phyloP scores from a whole-genome alignment of 352 stramenopile species.

The Globisporangium parvum region DNA sequence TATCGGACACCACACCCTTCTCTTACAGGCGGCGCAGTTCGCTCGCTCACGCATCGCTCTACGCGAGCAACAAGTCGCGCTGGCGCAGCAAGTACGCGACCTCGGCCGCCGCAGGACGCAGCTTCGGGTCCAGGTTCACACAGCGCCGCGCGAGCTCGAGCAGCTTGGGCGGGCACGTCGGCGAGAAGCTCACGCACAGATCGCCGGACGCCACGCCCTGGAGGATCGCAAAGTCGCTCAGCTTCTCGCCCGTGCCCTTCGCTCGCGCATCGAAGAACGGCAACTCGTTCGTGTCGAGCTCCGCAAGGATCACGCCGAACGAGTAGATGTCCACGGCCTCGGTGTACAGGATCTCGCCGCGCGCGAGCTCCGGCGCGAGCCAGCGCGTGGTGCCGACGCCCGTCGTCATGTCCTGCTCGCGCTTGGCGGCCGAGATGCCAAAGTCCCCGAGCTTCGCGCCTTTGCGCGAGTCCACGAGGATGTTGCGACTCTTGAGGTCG shows the following conservation, averaged over 20 bases:
- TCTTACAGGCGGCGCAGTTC: too few species aligned
- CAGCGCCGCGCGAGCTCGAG: slow-evolving; percentile 42
- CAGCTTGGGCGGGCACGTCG: slow-evolving; percentile 38
- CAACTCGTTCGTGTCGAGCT: slow-evolving; percentile 49
- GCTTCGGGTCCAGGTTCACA: slow-evolving; percentile 38
- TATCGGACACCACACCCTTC: too few species aligned
- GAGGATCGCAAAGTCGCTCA: slow-evolving; percentile 56
- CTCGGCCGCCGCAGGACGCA: slow-evolving; percentile 45
- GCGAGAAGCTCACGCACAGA: slow-evolving; percentile 32
- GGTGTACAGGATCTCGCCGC: slow-evolving; percentile 53
- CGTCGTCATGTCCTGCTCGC: slow-evolving; percentile 50
- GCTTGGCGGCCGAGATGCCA: slow-evolving; percentile 51
- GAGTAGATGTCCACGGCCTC: slow-evolving; percentile 58
- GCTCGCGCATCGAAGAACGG: slow-evolving; percentile 42
- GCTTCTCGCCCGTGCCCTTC: slow-evolving; percentile 21
- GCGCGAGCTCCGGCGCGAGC: slow-evolving; percentile 55
- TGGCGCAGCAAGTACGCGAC: slow-evolving; percentile 60
- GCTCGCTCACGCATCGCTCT: slow-evolving; percentile 1
- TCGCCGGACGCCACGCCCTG: slow-evolving; percentile 42
- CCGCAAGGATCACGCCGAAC: slow-evolving; percentile 36
- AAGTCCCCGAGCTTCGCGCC: slow-evolving; percentile 66
- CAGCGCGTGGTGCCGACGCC: slow-evolving; percentile 59
- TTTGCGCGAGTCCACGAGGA: slow-evolving; percentile 54
- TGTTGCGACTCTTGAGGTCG: slow-evolving; percentile 76
- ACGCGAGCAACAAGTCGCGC: slow-evolving; percentile 37